Conservation (phyloP, 1,139 yeast species). For the Torulaspora globosa region DNA sequence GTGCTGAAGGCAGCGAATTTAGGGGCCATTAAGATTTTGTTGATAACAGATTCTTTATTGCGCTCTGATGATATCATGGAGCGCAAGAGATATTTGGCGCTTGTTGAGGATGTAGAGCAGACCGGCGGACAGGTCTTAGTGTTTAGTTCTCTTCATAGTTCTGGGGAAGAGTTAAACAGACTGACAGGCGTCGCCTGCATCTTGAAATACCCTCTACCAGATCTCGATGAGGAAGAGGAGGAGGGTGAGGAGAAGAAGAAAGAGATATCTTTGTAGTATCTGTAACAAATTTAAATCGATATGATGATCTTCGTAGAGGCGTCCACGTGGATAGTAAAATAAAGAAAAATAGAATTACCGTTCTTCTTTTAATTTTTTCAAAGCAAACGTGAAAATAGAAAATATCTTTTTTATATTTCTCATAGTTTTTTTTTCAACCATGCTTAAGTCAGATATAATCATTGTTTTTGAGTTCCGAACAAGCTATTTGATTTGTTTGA, state of each 20-base stretch:
- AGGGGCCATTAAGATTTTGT: constrained; percentile 71
- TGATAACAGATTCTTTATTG: constrained; percentile 77
- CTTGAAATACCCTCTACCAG: constrained; percentile 77
- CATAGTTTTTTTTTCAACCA: no score
- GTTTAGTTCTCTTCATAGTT: constrained; percentile 81
- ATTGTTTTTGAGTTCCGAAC: no score
- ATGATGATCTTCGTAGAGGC: no score
- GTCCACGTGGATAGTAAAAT: no score
- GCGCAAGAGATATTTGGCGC: constrained; percentile 62
- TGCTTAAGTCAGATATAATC: no score
- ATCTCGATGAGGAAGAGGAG: constrained; percentile 59
- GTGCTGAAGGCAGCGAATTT: constrained; percentile 66
- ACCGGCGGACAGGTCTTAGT: constrained; percentile 75
- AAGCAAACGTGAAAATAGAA: no score
- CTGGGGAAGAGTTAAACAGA: constrained; percentile 85
- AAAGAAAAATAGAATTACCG: no score
- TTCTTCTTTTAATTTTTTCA: no score
- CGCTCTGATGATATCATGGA: constrained; percentile 68
- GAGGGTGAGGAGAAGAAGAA: neutral
- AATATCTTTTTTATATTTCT: no score
- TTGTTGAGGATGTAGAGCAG: constrained; percentile 64
- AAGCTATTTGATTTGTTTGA: no score
- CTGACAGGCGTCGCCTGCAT: constrained; percentile 90
- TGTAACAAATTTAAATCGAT: neutral
- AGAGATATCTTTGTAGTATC: neutral